Evolutionary conservation across 1,284 basidiomycete genomes (phyloP), one percentile per base, ranked within the genome.

Genomic region (Cutaneotrichosporon mucoides): DNA sequence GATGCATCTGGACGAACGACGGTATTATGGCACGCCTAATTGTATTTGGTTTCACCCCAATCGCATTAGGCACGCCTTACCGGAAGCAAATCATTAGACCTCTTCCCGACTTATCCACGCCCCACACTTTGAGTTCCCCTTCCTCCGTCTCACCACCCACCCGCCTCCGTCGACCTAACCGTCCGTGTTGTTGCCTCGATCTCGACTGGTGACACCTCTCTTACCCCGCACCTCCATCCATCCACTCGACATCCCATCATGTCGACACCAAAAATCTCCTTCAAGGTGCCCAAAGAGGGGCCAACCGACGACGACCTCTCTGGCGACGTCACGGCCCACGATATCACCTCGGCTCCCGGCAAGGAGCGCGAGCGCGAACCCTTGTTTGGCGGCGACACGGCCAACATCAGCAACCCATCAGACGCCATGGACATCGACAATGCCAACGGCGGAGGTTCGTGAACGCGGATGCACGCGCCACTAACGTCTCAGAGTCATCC

Each of bases 291-390:
- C 4, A 59, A 65, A 13, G 66, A 59, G 9, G 59, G 49, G 16
- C 43, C 58, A 9, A 50, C 63, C 6, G 66, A 59, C 15, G 59
- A 64, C 12, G 65, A 65, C n/a, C 63, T 66, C 5, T 58, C 64
- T 9, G 73, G 73, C n/a, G 70, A 69, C 50, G 76, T 78, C 12
- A 60, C 64, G 12, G 69, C 71, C 24, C 75, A 76, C 49, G 75
- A 78, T 59, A 62, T 76, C 24, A 56, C 73, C 6, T 56, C 66
- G 12, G 78, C 78, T 0, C 76, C 77, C 0, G 78, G 78, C 24
- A 79, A 79, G 57, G 77, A 79, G 58, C 67, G 75, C 56, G 78
- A 79, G 66, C 67, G 74, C 60, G 76, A 77, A 56, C 76, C 77
- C 6, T 55, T 79, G 34, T 73, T 76, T 54, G 73, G 75, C 43